Base-by-base conservation (phyloP, 176 grass and related monocot species). In the Carex littledalei region DNA sequence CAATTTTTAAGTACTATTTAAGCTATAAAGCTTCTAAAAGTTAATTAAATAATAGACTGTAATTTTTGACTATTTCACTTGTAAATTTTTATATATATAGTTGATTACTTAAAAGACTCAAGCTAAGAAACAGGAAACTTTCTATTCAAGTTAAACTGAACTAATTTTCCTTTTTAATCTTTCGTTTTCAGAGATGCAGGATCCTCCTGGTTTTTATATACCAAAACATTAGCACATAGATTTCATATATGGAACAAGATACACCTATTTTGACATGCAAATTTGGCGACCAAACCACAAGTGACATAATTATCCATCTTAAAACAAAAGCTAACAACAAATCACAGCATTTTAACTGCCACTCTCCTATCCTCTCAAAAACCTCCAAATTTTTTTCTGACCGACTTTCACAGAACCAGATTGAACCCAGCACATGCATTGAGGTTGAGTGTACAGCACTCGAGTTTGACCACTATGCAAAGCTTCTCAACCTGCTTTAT, bases 391-490 rank as follows among this genome's bases (percentile, higher is more conserved):
- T 86, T 78, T 95, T 98, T 67, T 55, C 88, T 9, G 76, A 94
- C 6, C 73, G 45, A 45, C 84, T 98, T 78, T 72, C 83, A 22
- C 79, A 59, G 57, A 86, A 80, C 76, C 72, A 85, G 78, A 62
- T 82, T 3, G 41, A 77, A 67, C 82, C 74, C 35, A 79, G 86
- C 66, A 90, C 58, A 35, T 84, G 87, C 86, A 81, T 98, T 45
- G 88, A 95, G 88, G 73, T 98, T 76, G 79, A 90, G 18, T 95
- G 95, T 66, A 55, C 55, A 6, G 79, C 62, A 80, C 35, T 34
- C 29, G 88, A 94, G 21, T 98, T 90, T 81, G 91, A 94, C 17
- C 78, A 93, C 82, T 89, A 95, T 91, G 85, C 93, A 80, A 95
- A 90, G 78, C 45, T 89, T 82, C 82, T 98, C 66, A 90, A 92